Conservation (phyloP, 83 land plant genomes). For the Larix sibirica region DNA sequence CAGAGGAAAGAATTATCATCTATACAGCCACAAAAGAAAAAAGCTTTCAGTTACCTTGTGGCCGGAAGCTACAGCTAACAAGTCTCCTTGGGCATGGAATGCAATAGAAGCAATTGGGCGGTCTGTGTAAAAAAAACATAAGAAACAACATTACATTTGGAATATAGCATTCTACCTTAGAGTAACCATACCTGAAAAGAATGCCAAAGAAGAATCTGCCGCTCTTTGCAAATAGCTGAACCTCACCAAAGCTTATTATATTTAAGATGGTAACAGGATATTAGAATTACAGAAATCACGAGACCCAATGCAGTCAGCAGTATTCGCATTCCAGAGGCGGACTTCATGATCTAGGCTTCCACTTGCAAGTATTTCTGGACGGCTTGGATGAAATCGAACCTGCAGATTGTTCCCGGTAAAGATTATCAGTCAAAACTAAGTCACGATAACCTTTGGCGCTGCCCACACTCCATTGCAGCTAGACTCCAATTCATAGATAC, state of each 20-base stretch:
- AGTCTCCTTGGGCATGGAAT: conserved; percentile 91
- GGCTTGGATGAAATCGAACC: conserved; percentile 91
- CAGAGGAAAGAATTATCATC: not conserved
- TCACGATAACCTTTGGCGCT: not conserved
- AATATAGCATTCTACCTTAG: no score
- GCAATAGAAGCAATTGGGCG: conserved; percentile 97
- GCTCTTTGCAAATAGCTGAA: no score
- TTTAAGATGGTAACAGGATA: not conserved
- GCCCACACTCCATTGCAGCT: no score
- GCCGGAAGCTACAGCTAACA: conserved; percentile 95
- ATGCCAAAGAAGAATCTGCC: not conserved
- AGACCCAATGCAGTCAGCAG: conserved; percentile 84
- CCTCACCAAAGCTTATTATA: not conserved
- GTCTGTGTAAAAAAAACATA: conserved; percentile 40
- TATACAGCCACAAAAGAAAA: not conserved
- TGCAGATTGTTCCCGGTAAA: conserved; percentile 21
- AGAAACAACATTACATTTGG: not conserved
- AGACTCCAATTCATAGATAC: no score
- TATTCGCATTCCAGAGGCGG: conserved; percentile 90
- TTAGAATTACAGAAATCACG: conserved; percentile 74
- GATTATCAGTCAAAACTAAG: not conserved
- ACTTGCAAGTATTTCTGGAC: conserved; percentile 88
- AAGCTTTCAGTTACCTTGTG: conserved; percentile 63
- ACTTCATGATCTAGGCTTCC: conserved; percentile 98
- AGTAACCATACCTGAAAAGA: not conserved